Conservation (phyloP, 768 basidiomycete species). For the Tylopilus balloui region DNA sequence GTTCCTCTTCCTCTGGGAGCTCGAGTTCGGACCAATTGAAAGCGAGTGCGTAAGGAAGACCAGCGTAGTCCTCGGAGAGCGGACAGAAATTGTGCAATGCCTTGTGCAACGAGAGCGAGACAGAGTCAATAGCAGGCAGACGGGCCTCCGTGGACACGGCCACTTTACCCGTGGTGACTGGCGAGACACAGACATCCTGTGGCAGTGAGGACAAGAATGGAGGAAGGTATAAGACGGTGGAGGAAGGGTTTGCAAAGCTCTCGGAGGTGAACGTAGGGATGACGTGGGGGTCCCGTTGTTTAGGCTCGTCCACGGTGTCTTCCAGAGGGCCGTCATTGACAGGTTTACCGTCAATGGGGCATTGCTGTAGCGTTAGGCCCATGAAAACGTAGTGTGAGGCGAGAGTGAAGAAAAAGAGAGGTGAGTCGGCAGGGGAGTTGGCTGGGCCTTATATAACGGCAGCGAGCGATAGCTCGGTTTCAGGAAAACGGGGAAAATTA, state of each 20-base stretch:
- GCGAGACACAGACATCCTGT: conserved; percentile 29
- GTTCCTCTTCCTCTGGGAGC: conserved; percentile 64
- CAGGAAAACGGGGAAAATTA: background rate
- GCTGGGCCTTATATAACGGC: conserved; percentile 7
- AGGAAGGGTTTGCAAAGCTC: conserved; percentile 33
- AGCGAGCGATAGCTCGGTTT: background rate
- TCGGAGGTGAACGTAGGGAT: conserved; percentile 47
- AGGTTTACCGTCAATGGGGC: background rate
- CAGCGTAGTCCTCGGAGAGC: conserved; percentile 54
- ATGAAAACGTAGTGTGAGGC: conserved; percentile 5
- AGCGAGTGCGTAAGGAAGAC: conserved; percentile 58
- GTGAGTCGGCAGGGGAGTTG: background rate
- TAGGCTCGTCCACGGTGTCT: background rate
- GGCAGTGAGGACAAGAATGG: conserved; percentile 80
- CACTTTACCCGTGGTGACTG: conserved; percentile 30
- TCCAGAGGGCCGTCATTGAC: background rate
- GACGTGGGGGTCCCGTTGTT: conserved; percentile 47
- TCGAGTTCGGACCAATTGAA: conserved; percentile 85
- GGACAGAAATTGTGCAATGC: conserved; percentile 78
- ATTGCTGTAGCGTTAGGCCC: conserved; percentile 16
- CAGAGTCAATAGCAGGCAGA: conserved; percentile 81
- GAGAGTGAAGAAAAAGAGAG: background rate
- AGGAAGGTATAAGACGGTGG: conserved; percentile 73
- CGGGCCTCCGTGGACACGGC: conserved; percentile 65
- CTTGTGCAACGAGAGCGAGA: conserved; percentile 79